Evolutionary conservation across 495 filamentous ascomycete species (phyloP), one percentile per base, ranked within the genome.

Genomic region (Penicillium subrubescens): DNA sequence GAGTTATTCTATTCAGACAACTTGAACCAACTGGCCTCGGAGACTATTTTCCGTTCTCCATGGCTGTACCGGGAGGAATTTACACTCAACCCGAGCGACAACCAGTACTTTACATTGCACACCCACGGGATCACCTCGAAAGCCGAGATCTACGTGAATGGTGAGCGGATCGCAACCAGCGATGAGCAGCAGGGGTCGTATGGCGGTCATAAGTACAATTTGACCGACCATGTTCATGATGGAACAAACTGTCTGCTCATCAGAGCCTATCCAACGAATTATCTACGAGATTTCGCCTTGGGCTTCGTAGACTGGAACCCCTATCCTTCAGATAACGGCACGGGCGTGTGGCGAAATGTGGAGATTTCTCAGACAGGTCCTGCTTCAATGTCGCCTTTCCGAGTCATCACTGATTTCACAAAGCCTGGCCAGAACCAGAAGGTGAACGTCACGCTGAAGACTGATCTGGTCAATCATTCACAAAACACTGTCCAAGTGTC

Each of bases 261-360:
- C 15, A 71, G 78, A 27, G 84, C 81, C 0, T 76, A 88, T 59
- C 87, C 87, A 1, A 89, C 87, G 0, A 75, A 85, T 61, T 88
- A 88, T 67, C 76, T 83, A 31, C 76, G 81, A 29, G 86, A 90
- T 60, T 79, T 89, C 52, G 85, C 82, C 0, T 67, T 86, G 21
- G 85, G 87, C 0, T 90, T 86, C 59, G 83, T 86, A 1, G 88
- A 90, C 61, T 90, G 88, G 88, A 89, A 89, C 48, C 87, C 87
- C 0, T 86, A 83, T 59, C 87, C 88, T 0, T 74, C 79, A 0
- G 84, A 88, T 66, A 87, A 83, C 56, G 83, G 84, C 1, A 87
- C 83, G 0, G 87, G 88, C 0, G 79, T 90, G 2, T 89, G 88
- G 88, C 79, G 88, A 0, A 68, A 88, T 51, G 79, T 90, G 7